Conservation (phyloP, 2,329 filamentous ascomycete species). For the Aureobasidium vineae region DNA sequence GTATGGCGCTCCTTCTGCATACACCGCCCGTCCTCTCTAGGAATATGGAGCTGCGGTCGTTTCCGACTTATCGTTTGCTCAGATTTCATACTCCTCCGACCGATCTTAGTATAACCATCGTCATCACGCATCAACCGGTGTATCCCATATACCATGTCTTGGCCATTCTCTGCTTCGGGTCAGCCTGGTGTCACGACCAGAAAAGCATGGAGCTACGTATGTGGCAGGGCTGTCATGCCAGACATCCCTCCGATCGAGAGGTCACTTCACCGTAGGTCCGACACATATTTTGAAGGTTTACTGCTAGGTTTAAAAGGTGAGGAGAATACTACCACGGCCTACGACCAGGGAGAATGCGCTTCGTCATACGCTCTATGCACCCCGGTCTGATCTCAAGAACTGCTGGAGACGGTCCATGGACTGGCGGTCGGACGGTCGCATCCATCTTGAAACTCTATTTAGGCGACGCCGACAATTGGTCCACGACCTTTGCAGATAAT, state of each 20-base stretch:
- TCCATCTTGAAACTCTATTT: not conserved
- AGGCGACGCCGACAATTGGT: slow-evolving; percentile 1
- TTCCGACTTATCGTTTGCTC: not conserved
- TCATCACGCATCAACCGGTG: slow-evolving; percentile 18
- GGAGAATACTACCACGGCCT: slow-evolving; percentile 4
- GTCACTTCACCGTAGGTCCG: slow-evolving; percentile 7
- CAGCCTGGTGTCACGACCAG: not conserved
- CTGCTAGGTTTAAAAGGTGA: slow-evolving; percentile 5
- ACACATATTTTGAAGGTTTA: not conserved
- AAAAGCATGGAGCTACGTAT: not conserved
- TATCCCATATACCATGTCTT: not conserved
- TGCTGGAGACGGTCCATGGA: not conserved
- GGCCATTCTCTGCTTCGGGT: slow-evolving; percentile 17
- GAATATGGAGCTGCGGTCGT: slow-evolving; percentile 10
- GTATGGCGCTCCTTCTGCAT: slow-evolving; percentile 1
- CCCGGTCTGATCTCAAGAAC: not conserved
- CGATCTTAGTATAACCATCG: not conserved
- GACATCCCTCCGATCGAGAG: not conserved
- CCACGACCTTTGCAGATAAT: not conserved
- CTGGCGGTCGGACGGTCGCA: not conserved
- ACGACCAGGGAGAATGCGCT: not conserved
- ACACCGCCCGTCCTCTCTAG: slow-evolving; percentile 2
- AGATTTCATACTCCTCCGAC: not conserved
- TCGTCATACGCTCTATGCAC: slow-evolving; percentile 10
- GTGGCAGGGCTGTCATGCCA: slow-evolving; percentile 5